phyloP scores from a whole-genome alignment of 306 rosid genomes.

The Quercus rubra region DNA sequence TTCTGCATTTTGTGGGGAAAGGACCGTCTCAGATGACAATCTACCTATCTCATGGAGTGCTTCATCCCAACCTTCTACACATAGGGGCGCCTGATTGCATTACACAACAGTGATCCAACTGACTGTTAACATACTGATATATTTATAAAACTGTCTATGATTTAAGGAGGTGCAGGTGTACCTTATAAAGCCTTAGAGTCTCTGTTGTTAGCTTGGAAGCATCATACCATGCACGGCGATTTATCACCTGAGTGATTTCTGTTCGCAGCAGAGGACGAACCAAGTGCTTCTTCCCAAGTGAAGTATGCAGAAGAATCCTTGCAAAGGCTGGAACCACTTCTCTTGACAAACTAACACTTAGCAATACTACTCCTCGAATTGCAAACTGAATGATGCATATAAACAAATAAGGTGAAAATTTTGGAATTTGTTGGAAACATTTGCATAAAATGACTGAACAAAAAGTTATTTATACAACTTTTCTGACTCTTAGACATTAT shows the following conservation, averaged over 20 bases:
- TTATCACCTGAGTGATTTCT: slow-evolving; percentile 87
- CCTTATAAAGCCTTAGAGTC: slow-evolving; percentile 77
- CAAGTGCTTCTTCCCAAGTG: slow-evolving; percentile 90
- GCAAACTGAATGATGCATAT: slow-evolving; percentile 49
- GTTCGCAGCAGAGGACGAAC: slow-evolving; percentile 86
- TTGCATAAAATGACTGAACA: neutral
- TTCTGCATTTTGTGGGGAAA: slow-evolving; percentile 56
- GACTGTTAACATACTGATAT: neutral
- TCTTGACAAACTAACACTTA: slow-evolving; percentile 77
- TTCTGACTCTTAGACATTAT: too few relatives aligned
- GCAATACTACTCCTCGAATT: slow-evolving; percentile 69
- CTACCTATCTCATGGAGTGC: slow-evolving; percentile 94
- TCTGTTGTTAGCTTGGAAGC: slow-evolving; percentile 72
- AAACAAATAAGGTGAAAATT: neutral
- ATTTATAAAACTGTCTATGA: neutral
- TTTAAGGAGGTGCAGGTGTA: slow-evolving; percentile 14
- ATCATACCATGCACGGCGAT: slow-evolving; percentile 86
- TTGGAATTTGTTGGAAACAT: neutral
- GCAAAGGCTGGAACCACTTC: slow-evolving; percentile 95
- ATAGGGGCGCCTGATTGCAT: slow-evolving; percentile 66
- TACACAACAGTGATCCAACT: neutral
- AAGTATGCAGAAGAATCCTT: slow-evolving; percentile 82
- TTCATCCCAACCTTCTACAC: slow-evolving; percentile 92
- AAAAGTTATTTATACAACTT: neutral
- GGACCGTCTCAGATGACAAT: slow-evolving; percentile 70